Evolutionary conservation across 2,329 filamentous ascomycete species (phyloP), one percentile per base, ranked within the genome.

Genomic region (Calonectria multiphialidica): DNA sequence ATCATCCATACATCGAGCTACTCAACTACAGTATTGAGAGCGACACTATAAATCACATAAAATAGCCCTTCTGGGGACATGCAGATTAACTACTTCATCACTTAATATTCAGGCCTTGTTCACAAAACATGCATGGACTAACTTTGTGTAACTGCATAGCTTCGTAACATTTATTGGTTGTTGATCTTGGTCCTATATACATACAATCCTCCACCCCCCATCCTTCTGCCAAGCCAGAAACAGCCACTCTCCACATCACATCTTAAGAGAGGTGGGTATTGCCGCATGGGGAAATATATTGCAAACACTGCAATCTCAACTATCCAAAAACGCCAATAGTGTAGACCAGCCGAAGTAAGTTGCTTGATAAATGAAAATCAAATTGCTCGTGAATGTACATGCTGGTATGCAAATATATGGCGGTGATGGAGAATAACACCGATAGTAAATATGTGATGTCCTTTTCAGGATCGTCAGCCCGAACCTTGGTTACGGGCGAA

Each of bases 281-380:
- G 53, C 53, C 21, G 37, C 16, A 59, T 59, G 21, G 35, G 21
- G 33, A 40, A 40, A 40, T 40, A 15, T 6, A 33, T 40, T 59
- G n/a, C 35, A 59, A 33, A 40, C 3, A 40, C 53, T 37, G 21
- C 12, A 66, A 55, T 66, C 68, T 49, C 66, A 72, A 37, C 7
- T 13, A 44, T 53, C 70, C 68, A n/a, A 49, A 72, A 77, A 78
- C 72, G 70, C 74, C 76, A 45, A 55, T 53, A 53, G 63, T 68
- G 53, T 73, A 71, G 66, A 67, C 72, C 68, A 69, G 53, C 49
- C 23, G 47, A 65, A 68, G n/a, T 63, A 69, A 71, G 70, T 71
- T 76, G 59, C 68, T 65, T 62, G 50, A 69, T 68, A 68, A 64
- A 47, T 63, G 40, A 40, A 40, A 61, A 55, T 40, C 47, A 62